phyloP scores from a whole-genome alignment of 768 basidiomycete genomes.

The Calocybe gangraenosa region DNA sequence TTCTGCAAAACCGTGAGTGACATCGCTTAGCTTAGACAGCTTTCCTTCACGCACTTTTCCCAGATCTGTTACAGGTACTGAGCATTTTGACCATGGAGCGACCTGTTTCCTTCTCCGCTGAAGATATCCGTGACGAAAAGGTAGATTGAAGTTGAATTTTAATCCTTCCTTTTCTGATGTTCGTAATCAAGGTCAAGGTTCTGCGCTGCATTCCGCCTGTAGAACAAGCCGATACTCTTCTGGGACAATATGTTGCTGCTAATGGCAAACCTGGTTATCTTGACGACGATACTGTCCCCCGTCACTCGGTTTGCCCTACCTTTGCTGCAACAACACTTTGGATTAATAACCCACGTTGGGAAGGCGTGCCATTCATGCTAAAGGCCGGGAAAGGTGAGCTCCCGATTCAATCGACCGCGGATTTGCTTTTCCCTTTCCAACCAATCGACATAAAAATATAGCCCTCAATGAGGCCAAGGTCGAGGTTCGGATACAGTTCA shows the following conservation, averaged over 20 bases:
- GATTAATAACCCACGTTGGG: slow-evolving; percentile 97
- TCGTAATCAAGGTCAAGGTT: slow-evolving; percentile 78
- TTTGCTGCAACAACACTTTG: slow-evolving; percentile 87
- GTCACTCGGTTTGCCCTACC: slow-evolving; percentile 88
- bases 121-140: slow-evolving; percentile 99
- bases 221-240: slow-evolving; percentile 68
- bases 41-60: slow-evolving; percentile 15
- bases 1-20: slow-evolving; percentile 93
- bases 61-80: slow-evolving; percentile 93
- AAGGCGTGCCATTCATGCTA: slow-evolving; percentile 97
- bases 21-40: slow-evolving; percentile 6
- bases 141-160: slow-evolving; percentile 31
- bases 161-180: slow-evolving; percentile 1
- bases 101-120: slow-evolving; percentile 94
- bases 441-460: slow-evolving; percentile 26
- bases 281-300: slow-evolving; percentile 94
- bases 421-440: slow-evolving; percentile 3
- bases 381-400: slow-evolving; percentile 93
- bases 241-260: slow-evolving; percentile 90
- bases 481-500: slow-evolving; percentile 96
- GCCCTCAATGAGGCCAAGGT: slow-evolving; percentile 98
- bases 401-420: not conserved
- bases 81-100: slow-evolving; percentile 97
- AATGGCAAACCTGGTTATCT: slow-evolving; percentile 98
- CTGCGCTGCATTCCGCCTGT: slow-evolving; percentile 88